Base-by-base conservation (phyloP, 768 basidiomycete species). In the Agrocybe pediades region DNA sequence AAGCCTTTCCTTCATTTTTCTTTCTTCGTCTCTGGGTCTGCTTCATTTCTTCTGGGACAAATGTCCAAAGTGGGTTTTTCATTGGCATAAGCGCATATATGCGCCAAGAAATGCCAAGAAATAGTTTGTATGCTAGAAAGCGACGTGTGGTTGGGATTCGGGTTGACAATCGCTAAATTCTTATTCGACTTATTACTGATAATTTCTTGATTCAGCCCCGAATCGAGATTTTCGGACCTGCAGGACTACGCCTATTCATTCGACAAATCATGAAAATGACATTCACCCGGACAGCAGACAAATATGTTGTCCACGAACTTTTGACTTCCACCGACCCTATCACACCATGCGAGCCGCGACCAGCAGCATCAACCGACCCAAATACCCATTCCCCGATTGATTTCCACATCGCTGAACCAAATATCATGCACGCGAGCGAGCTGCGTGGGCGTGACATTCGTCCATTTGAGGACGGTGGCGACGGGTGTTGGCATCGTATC, bases 221-320 rank as follows among this genome's bases (percentile, higher is more conserved):
- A 30, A 73, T 93, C 27, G 82, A 92, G 43, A 77, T 95, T 21
- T 94, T 86, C 64, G 92, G 92, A 0, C 92, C 90, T 0, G 81
- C 84, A 11, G 92, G 92, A 23, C 69, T 93, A 17, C 87, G 93
- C 24, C 69, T 73, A 17, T 89, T 94, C 67, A 72, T 95, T 21
- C 87, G 92, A 41, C 79, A 80, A 36, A 82, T 81, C 50, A 76
- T 94, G 62, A 77, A 77, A 49, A 80, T 90, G 72, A 92, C 93
- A 0, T 71, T 82, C 36, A 83, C 83, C 6, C 72, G 70, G 25
- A 82, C 84, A 2, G 73, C 78, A 1, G 82, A 86, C 42, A 79
- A 74, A 13, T 95, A 87, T 63, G 80, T 77, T 33, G 90, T 92
- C 1, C 90, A 95, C 65, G 92, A 95, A 64, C 79, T 95, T 1